These are phyloP conservation scores for Diaporthe capsici DNA, from an alignment of 2,329 filamentous ascomycete genomes.

Conservation along the genomic window DNA sequence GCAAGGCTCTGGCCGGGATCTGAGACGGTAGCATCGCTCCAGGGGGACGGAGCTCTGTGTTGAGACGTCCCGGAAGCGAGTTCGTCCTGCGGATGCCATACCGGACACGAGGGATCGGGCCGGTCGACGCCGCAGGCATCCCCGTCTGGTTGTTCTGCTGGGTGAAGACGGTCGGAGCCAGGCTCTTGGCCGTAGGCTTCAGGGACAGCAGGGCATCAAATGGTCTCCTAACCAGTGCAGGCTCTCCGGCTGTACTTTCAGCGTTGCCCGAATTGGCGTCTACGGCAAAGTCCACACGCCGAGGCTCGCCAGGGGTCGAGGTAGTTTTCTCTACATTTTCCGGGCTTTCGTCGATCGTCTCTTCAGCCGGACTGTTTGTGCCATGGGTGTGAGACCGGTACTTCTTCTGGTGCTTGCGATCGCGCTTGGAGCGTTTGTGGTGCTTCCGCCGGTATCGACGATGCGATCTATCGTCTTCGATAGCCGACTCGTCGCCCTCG, in stretches of 20 bases:
- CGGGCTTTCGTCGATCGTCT: slow-evolving; percentile 52
- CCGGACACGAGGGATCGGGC: slow-evolving; percentile 69
- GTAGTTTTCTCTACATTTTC: slow-evolving; percentile 43
- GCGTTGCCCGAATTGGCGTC: slow-evolving; percentile 27
- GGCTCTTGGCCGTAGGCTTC: slow-evolving; percentile 73
- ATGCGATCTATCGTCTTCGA: slow-evolving; percentile 60
- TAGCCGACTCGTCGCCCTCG: slow-evolving; percentile 59
- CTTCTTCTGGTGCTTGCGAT: slow-evolving; percentile 62
- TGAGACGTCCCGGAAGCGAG: slow-evolving; percentile 79
- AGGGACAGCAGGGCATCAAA: slow-evolving; percentile 73
- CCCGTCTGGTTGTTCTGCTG: slow-evolving; percentile 55
- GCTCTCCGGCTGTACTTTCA: slow-evolving; percentile 25
- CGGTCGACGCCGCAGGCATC: slow-evolving; percentile 51
- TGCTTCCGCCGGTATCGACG: slow-evolving; percentile 52
- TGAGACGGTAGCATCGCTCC: slow-evolving; percentile 65
- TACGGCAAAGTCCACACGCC: slow-evolving; percentile 72
- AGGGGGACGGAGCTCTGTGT: slow-evolving; percentile 61
- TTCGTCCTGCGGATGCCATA: slow-evolving; percentile 80
- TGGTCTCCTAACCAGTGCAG: slow-evolving; percentile 54
- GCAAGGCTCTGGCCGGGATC: slow-evolving; percentile 56
- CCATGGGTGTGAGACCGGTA: slow-evolving; percentile 52
- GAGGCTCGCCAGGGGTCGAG: slow-evolving; percentile 57
- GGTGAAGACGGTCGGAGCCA: slow-evolving; percentile 80
- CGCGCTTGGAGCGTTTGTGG: slow-evolving; percentile 56
- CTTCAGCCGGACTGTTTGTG: slow-evolving; percentile 48